These are phyloP conservation scores for Karstenula rhodostoma DNA, from an alignment of 2,329 filamentous ascomycete species.

Conservation along the genomic window DNA sequence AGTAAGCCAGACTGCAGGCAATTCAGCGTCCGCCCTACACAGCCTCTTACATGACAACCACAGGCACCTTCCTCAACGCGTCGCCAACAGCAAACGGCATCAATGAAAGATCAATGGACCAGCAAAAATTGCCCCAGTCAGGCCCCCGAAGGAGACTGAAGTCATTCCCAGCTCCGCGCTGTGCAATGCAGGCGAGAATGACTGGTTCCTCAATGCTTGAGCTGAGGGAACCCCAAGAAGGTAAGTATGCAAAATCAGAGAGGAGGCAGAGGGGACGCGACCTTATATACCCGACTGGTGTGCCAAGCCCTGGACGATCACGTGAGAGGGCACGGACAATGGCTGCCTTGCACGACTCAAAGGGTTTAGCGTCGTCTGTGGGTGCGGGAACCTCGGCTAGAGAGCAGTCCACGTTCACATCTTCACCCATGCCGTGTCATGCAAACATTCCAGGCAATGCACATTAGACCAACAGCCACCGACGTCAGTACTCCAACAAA, in stretches of 20 bases:
- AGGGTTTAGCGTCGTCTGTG: background rate
- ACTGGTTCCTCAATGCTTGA: conserved; percentile 42
- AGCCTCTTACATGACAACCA: too few relatives aligned
- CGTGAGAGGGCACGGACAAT: background rate
- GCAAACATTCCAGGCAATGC: too few relatives aligned
- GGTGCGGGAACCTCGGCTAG: background rate
- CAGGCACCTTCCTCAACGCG: conserved; percentile 52
- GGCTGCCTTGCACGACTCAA: background rate
- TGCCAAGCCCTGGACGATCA: background rate
- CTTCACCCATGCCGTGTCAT: too few relatives aligned
- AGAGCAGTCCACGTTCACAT: background rate
- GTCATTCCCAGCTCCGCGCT: conserved; percentile 44
- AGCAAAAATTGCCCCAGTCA: conserved; percentile 45
- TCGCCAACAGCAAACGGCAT: conserved; percentile 37
- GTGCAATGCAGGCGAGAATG: conserved; percentile 48
- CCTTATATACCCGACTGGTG: background rate
- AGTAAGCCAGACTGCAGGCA: too few relatives aligned
- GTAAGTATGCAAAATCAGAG: conserved; percentile 34
- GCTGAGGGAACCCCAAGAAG: conserved; percentile 43
- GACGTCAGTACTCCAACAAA: too few relatives aligned
- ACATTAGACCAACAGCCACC: too few relatives aligned
- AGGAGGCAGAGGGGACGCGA: background rate
- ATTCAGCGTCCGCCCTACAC: too few relatives aligned
- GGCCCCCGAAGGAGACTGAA: conserved; percentile 46
- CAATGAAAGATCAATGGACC: conserved; percentile 50